Conservation (phyloP, 805 yeast genomes). For the Priceomyces castillae region DNA sequence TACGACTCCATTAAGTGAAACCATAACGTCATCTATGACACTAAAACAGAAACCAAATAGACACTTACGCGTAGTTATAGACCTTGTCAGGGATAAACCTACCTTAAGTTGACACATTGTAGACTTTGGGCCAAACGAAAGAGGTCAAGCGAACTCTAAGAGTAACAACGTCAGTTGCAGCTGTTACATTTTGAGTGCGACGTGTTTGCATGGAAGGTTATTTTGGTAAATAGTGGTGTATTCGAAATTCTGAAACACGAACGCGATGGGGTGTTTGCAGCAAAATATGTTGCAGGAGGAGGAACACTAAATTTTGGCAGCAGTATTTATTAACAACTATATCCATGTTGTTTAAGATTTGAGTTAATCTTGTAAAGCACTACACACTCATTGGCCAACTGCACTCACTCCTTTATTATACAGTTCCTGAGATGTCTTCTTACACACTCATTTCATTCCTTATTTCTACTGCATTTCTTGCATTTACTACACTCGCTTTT, state of each 20-base stretch:
- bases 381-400: slow-evolving; percentile 2
- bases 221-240: background rate
- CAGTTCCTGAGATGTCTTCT: too few species aligned
- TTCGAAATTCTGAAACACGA: background rate
- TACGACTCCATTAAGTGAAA: too few species aligned
- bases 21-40: too few species aligned
- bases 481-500: slow-evolving; percentile 9
- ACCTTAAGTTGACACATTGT: too few species aligned
- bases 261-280: background rate
- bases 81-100: too few species aligned
- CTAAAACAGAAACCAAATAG: too few species aligned
- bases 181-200: background rate
- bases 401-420: slow-evolving; percentile 1
- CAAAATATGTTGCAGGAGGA: background rate
- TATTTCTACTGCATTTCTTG: background rate
- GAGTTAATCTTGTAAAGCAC: background rate
- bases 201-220: background rate
- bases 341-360: background rate
- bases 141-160: too few species aligned
- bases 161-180: too few species aligned
- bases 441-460: slow-evolving; percentile 4
- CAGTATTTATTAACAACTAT: background rate
- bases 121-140: too few species aligned
- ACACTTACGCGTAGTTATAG: too few species aligned
- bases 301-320: background rate